Percentiles rank a stretch among this genome's conserved stretches.
Evolutionary conservation across 176 grass and related monocot genomes (phyloP).

Genomic region (Triticum timopheevii): DNA sequence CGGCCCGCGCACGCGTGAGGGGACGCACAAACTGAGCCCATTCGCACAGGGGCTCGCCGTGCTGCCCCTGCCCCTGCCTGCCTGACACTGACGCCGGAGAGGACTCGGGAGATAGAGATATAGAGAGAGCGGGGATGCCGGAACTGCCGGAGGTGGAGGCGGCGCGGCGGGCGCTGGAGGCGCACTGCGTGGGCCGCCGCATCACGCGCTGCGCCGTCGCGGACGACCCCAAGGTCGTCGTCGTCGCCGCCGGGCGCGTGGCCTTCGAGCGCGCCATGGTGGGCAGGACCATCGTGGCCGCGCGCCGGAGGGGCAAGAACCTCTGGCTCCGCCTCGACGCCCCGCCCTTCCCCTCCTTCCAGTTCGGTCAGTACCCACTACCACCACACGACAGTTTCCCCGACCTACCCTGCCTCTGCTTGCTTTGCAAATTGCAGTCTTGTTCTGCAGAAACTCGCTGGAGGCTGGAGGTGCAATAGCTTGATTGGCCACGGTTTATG

Average conservation of each 20-base stretch:
- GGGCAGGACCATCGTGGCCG: conserved; percentile 65
- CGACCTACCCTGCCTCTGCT: neutral
- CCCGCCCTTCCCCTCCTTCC: conserved; percentile 87
- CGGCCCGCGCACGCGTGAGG: too few species aligned
- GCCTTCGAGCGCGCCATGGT: conserved; percentile 61
- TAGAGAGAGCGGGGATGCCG: conserved; percentile 43
- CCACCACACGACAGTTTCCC: neutral
- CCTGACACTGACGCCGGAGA: neutral
- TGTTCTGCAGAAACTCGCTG: neutral
- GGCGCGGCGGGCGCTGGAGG: conserved; percentile 78
- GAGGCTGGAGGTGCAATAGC: neutral
- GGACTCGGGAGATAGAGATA: neutral
- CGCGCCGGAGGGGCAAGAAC: conserved; percentile 73
- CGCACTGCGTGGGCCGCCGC: conserved; percentile 68
- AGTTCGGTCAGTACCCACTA: conserved; percentile 61
- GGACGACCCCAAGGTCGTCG: conserved; percentile 64
- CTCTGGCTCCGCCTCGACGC: conserved; percentile 89
- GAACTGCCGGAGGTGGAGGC: conserved; percentile 93
- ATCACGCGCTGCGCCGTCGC: conserved; percentile 66
- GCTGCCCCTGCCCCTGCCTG: neutral
- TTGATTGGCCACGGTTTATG: neutral
- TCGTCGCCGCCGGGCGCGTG: conserved; percentile 17
- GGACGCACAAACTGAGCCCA: too few species aligned
- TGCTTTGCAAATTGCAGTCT: neutral
- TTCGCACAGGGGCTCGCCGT: neutral